Percentiles rank a stretch among this genome's conserved stretches.
Conservation (phyloP, 495 filamentous ascomycete species). For the Aspergillus incahuasiensis region DNA sequence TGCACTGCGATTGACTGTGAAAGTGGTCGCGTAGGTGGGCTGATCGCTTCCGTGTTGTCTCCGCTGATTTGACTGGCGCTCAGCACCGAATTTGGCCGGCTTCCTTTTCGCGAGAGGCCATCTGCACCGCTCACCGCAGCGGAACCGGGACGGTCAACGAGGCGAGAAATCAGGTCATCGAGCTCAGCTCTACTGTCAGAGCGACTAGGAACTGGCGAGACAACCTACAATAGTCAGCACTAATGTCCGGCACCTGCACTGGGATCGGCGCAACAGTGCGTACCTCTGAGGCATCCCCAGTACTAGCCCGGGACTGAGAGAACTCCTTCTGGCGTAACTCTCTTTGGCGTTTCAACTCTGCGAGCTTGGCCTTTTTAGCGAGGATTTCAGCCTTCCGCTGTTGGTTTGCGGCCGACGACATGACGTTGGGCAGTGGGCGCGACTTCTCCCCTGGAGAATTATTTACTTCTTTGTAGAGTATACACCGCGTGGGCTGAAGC, state of each 20-base stretch:
- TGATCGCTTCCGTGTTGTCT: slow-evolving; percentile 54
- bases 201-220: slow-evolving; percentile 63
- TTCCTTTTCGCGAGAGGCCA: slow-evolving; percentile 63
- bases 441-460: slow-evolving; percentile 3
- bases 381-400: slow-evolving; percentile 90
- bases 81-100: slow-evolving; percentile 78
- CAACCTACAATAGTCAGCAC: slow-evolving; percentile 43
- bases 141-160: slow-evolving; percentile 73
- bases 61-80: slow-evolving; percentile 70
- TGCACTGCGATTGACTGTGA: slow-evolving; percentile 56
- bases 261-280: background rate
- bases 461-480: slow-evolving; percentile 20
- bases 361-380: slow-evolving; percentile 90
- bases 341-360: slow-evolving; percentile 88
- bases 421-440: slow-evolving; percentile 13
- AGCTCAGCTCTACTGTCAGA: slow-evolving; percentile 72
- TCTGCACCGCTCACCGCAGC: slow-evolving; percentile 61
- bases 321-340: slow-evolving; percentile 74
- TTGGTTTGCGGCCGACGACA: slow-evolving; percentile 54
- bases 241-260: background rate
- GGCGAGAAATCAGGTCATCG: slow-evolving; percentile 71
- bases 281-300: slow-evolving; percentile 56
- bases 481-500: background rate
- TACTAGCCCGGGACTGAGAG: slow-evolving; percentile 56
- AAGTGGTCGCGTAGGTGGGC: slow-evolving; percentile 33